These are phyloP conservation scores for Pseudomassariella vexata DNA, from an alignment of 2,329 filamentous ascomycete genomes.

Conservation along the genomic window DNA sequence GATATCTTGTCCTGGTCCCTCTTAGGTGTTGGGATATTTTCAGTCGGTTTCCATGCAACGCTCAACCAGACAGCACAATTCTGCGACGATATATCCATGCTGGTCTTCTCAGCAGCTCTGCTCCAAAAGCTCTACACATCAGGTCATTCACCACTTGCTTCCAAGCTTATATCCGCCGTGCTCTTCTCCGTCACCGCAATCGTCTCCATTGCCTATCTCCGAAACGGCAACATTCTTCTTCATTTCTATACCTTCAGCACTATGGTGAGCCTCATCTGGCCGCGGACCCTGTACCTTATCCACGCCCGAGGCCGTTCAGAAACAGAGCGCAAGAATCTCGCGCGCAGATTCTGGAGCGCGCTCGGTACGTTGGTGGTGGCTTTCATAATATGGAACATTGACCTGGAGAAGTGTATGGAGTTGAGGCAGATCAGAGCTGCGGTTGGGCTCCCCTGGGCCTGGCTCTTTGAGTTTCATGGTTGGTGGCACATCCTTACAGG, in stretches of 20 bases:
- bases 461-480: constrained; percentile 53
- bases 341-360: constrained; percentile 21
- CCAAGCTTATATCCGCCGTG: constrained; percentile 24
- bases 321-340: constrained; percentile 20
- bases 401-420: constrained; percentile 44
- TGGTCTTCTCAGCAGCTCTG: constrained; percentile 45
- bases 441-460: constrained; percentile 49
- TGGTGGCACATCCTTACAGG: constrained; percentile 62
- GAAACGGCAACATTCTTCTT: constrained; percentile 34
- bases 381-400: constrained; percentile 52
- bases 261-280: constrained; percentile 25
- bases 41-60: constrained; percentile 38
- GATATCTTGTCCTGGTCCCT: constrained; percentile 37
- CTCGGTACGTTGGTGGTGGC: constrained; percentile 32
- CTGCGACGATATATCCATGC: constrained; percentile 55
- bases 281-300: constrained; percentile 29
- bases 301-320: constrained; percentile 22
- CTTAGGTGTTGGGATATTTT: constrained; percentile 34
- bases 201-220: constrained; percentile 36
- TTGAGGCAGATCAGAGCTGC: constrained; percentile 37
- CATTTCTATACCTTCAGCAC: constrained; percentile 32
- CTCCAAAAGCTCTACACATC: constrained; percentile 43
- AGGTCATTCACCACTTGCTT: constrained; percentile 30
- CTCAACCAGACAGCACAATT: constrained; percentile 37
- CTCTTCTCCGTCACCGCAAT: constrained; percentile 35